Conservation (phyloP, 208 protist genomes). For the Angomonas deanei region DNA sequence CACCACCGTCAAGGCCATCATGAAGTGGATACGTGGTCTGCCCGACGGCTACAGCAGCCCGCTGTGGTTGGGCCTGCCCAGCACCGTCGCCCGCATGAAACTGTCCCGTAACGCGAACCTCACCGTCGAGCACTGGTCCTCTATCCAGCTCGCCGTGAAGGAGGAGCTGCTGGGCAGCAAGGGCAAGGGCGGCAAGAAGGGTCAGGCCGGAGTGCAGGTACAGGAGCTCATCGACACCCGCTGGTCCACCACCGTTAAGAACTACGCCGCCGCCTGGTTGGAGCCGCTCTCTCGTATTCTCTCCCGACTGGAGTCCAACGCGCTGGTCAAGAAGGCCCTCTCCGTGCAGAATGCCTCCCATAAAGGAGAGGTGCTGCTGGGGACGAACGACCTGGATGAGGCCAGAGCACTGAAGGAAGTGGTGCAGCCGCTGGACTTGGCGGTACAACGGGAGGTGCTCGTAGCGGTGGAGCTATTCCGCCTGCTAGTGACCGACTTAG, state of each 20-base stretch:
- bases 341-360: slow-evolving; percentile 14
- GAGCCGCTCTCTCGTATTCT: slow-evolving; percentile 11
- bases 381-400: neutral
- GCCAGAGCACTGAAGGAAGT: neutral
- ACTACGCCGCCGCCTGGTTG: slow-evolving; percentile 37
- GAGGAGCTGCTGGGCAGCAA: slow-evolving; percentile 31
- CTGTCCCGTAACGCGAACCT: slow-evolving; percentile 41
- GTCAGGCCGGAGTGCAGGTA: neutral
- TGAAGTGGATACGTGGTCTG: slow-evolving; percentile 83
- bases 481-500: slow-evolving; percentile 71
- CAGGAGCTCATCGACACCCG: slow-evolving; percentile 16
- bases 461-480: slow-evolving; percentile 48
- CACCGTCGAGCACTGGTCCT: slow-evolving; percentile 61
- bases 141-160: slow-evolving; percentile 50
- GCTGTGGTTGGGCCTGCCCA: slow-evolving; percentile 93
- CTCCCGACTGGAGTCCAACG: slow-evolving; percentile 21
- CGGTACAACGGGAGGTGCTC: slow-evolving; percentile 87
- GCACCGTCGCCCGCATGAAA: slow-evolving; percentile 83
- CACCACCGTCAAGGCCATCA: slow-evolving; percentile 54
- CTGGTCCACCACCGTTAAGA: slow-evolving; percentile 48
- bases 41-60: slow-evolving; percentile 66
- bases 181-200: neutral
- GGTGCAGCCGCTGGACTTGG: slow-evolving; percentile 81
- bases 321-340: slow-evolving; percentile 25
- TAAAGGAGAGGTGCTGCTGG: neutral